phyloP scores from a whole-genome alignment of 345 rosid genomes.

The Lepidium sativum region DNA sequence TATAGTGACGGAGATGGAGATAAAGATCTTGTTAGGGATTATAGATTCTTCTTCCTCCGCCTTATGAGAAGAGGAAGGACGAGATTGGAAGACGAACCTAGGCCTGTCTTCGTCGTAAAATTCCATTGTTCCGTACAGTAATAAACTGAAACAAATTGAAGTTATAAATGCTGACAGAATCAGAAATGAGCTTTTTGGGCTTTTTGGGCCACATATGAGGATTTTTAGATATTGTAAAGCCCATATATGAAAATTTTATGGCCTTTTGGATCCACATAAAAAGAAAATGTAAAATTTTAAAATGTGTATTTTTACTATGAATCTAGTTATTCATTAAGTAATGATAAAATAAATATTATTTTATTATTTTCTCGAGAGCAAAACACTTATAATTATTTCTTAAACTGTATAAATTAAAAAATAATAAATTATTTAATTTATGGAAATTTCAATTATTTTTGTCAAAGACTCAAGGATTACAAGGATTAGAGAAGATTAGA shows the following conservation, averaged over 20 bases:
- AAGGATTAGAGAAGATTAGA: no score
- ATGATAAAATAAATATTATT: no score
- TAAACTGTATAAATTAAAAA: no score
- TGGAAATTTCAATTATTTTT: no score
- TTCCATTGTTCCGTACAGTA: constrained; percentile 43
- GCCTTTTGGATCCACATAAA: no score
- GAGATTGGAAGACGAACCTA: constrained; percentile 64
- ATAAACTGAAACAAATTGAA: constrained; percentile 1
- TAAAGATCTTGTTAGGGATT: constrained; percentile 23
- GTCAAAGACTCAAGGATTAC: no score
- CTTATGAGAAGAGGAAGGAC: constrained; percentile 29
- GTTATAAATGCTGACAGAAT: background rate
- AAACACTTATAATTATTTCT: no score
- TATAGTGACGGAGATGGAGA: constrained; percentile 27
- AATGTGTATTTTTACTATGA: no score
- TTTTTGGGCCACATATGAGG: background rate
- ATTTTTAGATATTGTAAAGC: background rate
- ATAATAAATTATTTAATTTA: no score
- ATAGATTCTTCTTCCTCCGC: constrained; percentile 1
- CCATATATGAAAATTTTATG: background rate
- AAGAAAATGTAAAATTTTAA: no score
- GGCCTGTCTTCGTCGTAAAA: constrained; percentile 86
- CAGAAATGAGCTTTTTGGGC: background rate
- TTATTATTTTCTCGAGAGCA: no score
- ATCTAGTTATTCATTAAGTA: no score